Evolutionary conservation across 805 yeast genomes (phyloP).

Genomic region (Yamadazyma kitorensis): DNA sequence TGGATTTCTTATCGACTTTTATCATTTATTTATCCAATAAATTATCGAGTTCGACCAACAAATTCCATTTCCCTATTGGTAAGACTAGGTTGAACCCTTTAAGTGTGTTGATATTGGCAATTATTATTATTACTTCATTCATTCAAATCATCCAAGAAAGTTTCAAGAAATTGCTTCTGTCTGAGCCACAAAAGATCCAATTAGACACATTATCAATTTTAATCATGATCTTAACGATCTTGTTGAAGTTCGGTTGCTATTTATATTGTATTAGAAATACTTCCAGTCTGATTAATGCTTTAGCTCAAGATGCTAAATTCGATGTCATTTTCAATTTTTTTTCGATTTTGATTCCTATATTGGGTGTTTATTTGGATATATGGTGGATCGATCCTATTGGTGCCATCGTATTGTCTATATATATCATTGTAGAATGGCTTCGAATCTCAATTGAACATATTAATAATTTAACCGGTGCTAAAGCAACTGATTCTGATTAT

Average conservation of each 20-base stretch:
- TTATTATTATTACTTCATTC: slow-evolving; percentile 68
- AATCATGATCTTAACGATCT: slow-evolving; percentile 64
- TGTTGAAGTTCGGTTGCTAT: slow-evolving; percentile 59
- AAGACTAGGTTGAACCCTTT: slow-evolving; percentile 71
- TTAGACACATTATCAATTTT: slow-evolving; percentile 34
- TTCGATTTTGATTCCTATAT: slow-evolving; percentile 66
- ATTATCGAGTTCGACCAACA: slow-evolving; percentile 41
- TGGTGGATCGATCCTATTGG: slow-evolving; percentile 82
- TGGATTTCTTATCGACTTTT: slow-evolving; percentile 72
- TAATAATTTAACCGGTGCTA: slow-evolving; percentile 70
- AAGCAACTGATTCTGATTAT: slow-evolving; percentile 59
- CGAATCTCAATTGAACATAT: slow-evolving; percentile 67
- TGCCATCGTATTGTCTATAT: slow-evolving; percentile 59
- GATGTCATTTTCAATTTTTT: slow-evolving; percentile 72
- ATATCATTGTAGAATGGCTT: slow-evolving; percentile 65
- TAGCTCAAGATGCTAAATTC: slow-evolving; percentile 79
- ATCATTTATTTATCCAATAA: slow-evolving; percentile 64
- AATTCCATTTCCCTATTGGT: slow-evolving; percentile 69
- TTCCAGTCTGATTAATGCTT: slow-evolving; percentile 70
- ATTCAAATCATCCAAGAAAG: slow-evolving; percentile 71
- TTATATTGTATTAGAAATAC: slow-evolving; percentile 57
- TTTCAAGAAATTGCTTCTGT: slow-evolving; percentile 42
- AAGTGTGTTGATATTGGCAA: slow-evolving; percentile 71
- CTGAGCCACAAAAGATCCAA: slow-evolving; percentile 10
- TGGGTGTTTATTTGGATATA: slow-evolving; percentile 48